Evolutionary conservation across 768 basidiomycete species (phyloP).

Genomic region (Agrocybe pediades): DNA sequence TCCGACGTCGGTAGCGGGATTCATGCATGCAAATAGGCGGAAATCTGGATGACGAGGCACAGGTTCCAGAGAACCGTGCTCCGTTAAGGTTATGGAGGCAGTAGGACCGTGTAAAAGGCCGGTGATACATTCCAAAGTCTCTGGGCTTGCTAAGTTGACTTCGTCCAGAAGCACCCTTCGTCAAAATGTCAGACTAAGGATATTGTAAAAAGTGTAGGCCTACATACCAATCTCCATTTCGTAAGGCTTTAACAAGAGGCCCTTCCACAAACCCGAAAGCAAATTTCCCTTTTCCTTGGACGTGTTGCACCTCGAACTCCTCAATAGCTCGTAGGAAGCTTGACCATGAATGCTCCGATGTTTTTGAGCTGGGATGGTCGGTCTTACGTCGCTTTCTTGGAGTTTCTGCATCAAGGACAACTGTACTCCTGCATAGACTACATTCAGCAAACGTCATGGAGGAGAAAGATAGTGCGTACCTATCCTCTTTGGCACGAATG

Average conservation of each 20-base stretch:
- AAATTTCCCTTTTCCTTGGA: slow-evolving; percentile 86
- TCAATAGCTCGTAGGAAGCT: slow-evolving; percentile 67
- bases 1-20: slow-evolving; percentile 97
- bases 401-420: slow-evolving; percentile 29
- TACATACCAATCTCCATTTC: slow-evolving; percentile 86
- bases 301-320: slow-evolving; percentile 86
- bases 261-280: slow-evolving; percentile 96
- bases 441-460: background rate
- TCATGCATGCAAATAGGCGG: slow-evolving; percentile 98
- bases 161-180: slow-evolving; percentile 92
- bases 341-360: slow-evolving; percentile 62
- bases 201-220: background rate
- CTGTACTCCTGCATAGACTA: background rate
- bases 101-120: slow-evolving; percentile 83
- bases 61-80: slow-evolving; percentile 88
- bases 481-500: slow-evolving; percentile 38
- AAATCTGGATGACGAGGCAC: slow-evolving; percentile 93
- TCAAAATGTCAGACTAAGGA: slow-evolving; percentile 3
- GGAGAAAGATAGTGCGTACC: slow-evolving; percentile 21
- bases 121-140: slow-evolving; percentile 92
- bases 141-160: slow-evolving; percentile 91
- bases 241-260: slow-evolving; percentile 88
- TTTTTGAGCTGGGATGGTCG: slow-evolving; percentile 38
- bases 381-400: slow-evolving; percentile 77
- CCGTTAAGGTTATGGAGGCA: slow-evolving; percentile 90